Base-by-base conservation (phyloP, 192 early-diverging fungal genomes). In the Polychytrium aggregatum region DNA sequence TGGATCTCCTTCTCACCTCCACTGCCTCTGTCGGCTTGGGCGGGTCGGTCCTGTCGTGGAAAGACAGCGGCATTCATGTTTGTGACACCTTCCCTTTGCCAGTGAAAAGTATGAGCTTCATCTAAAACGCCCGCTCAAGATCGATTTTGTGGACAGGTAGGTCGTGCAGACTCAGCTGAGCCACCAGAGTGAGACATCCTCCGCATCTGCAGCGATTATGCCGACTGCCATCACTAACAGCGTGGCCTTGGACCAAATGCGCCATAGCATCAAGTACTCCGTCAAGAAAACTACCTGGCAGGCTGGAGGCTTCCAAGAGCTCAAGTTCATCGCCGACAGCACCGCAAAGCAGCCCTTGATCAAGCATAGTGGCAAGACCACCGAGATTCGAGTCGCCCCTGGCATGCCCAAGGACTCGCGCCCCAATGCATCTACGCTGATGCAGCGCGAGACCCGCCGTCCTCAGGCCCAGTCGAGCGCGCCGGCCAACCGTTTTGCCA, bases 241-340 rank as follows among this genome's bases (percentile, higher is more conserved):
- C n/a, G n/a, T n/a, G n/a, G n/a, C n/a, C n/a, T n/a, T n/a, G n/a
- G n/a, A n/a, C n/a, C n/a, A n/a, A n/a, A n/a, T n/a, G n/a, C 11
- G 31, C 31, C 25, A 35, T 37, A 75, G 57, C 37, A 72, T 77
- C 48, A 64, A 65, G 26, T 77, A 77, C 43, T 48, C 74, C 1
- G 74, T 77, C 24, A 77, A 77, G 51, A 77, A 77, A 40, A 77
- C 74, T 1, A 75, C 65, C 14, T 75, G 67, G 67, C 72, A 75
- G 38, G 37, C 54, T 13, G 72, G 72, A 28, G 72, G 72, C 8
- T 41, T 40, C n/a, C 52, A 51, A 10, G 65, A 71, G 39, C 41
- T 75, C 27, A 52, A 54, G 14, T 75, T 71, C 46, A 57, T 62
- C 10, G 51, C 60, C 3, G 72, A 75, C 53, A 22, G 46, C 8